These are phyloP conservation scores for Ascochyta pisi DNA, from an alignment of 2,329 filamentous ascomycete species.

Conservation along the genomic window DNA sequence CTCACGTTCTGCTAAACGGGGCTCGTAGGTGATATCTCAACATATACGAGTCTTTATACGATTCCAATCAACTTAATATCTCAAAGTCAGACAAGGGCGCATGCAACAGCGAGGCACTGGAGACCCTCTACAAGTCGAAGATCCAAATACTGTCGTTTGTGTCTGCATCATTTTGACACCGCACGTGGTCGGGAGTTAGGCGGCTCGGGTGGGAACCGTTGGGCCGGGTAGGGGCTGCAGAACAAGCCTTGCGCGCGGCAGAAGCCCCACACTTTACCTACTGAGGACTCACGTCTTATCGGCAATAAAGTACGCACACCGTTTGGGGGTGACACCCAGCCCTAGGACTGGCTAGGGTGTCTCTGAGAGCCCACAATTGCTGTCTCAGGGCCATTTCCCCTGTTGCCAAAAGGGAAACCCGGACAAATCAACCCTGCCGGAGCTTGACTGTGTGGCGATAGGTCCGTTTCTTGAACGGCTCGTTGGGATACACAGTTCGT, in stretches of 20 bases:
- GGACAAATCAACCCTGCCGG: neutral
- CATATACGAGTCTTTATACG: neutral
- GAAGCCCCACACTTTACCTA: constrained; percentile 5
- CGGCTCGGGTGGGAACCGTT: constrained; percentile 2
- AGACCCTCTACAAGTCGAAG: neutral
- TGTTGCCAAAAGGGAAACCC: neutral
- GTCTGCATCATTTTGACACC: neutral
- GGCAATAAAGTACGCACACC: neutral
- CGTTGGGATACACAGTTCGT: neutral
- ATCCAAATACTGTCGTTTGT: neutral
- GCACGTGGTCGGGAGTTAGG: constrained; percentile 1
- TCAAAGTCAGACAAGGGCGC: neutral
- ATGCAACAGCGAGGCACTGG: neutral
- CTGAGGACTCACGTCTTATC: neutral
- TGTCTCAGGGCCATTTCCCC: neutral
- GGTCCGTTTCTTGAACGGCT: neutral
- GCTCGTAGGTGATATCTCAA: neutral
- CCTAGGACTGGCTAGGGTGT: constrained; percentile 1
- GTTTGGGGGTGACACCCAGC: neutral
- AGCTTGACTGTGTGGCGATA: neutral
- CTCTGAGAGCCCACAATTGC: neutral
- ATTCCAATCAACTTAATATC: too few relatives aligned
- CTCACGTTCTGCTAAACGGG: neutral
- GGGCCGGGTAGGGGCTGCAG: constrained; percentile 2
- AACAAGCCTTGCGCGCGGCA: constrained; percentile 5